Evolutionary conservation across 768 basidiomycete genomes (phyloP), one percentile per base, ranked within the genome.

Genomic region (Boletus pseudo-olivaceus): DNA sequence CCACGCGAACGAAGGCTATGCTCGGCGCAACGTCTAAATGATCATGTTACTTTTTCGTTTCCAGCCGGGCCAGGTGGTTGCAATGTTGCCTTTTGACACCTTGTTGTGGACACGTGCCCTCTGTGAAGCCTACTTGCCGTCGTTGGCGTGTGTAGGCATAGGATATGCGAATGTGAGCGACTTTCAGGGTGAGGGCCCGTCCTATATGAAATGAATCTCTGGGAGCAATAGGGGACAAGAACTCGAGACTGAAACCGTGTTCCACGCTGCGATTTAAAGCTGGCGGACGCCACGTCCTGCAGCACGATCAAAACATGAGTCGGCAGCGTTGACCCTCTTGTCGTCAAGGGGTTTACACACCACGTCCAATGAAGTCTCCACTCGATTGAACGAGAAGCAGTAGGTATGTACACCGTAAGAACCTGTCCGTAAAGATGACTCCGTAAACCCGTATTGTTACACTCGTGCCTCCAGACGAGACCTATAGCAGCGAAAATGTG

Each of bases 81-180:
- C 35, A 20, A 35, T 46, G 56, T 33, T 32, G 19, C 33, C 10
- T 39, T 41, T 8, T 20, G 27, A 47, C 35, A 11, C 26, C 14
- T 23, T 34, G 14, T 42, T 8, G 33, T 7, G n/a, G 11, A 49
- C 59, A 57, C 47, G 59, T 61, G 59, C 40, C 47, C 6, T 35
- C 0, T 40, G 46, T 29, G 53, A 42, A 33, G 30, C 26, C 11
- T 20, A 4, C 30, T 23, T 17, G 46, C 4, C 12, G 29, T 32
- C 32, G 27, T 30, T 30, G 34, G 35, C 29, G 34, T 30, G 34
- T 29, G n/a, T 32, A 27, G 7, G 51, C 27, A 20, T 10, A 26
- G 23, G 43, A 30, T 19, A 6, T 20, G 40, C 11, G 20, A 17
- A 2, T 23, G 11, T 23, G 35, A 23, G 17, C 20, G 35, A 49